phyloP scores from a whole-genome alignment of 192 early-diverging fungal genomes.

The Linderina pennispora region DNA sequence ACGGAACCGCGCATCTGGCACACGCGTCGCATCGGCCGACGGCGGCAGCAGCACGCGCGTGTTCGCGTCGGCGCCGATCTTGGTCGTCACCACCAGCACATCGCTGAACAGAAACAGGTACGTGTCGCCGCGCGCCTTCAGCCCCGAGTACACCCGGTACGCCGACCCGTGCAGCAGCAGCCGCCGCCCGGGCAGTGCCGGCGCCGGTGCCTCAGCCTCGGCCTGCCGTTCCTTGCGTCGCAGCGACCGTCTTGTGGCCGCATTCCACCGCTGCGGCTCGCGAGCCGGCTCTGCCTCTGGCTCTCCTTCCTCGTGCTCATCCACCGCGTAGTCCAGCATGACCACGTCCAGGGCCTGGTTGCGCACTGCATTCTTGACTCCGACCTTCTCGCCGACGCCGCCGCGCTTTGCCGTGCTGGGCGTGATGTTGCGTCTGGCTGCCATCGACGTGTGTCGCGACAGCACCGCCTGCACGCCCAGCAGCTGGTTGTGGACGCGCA shows the following conservation, averaged over 20 bases:
- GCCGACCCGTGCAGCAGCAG: conserved; percentile 46
- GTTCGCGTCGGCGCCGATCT: conserved; percentile 1
- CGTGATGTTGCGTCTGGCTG: background rate
- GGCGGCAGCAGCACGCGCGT: conserved; percentile 20
- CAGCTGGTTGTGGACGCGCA: conserved; percentile 45
- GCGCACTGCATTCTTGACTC: conserved; percentile 22
- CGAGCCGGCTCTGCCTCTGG: conserved; percentile 11
- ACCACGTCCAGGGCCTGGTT: conserved; percentile 31
- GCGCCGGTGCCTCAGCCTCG: conserved; percentile 1
- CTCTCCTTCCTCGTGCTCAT: conserved; percentile 24
- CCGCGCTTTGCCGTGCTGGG: background rate
- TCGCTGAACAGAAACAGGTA: conserved; percentile 47
- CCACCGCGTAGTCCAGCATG: conserved; percentile 41
- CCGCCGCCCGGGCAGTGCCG: conserved; percentile 1
- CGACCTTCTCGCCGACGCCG: background rate
- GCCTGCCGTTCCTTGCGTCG: conserved; percentile 11
- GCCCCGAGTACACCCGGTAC: conserved; percentile 32
- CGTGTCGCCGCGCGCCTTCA: conserved; percentile 34
- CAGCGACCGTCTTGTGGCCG: conserved; percentile 31
- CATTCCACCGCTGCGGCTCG: conserved; percentile 23
- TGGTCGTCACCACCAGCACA: conserved; percentile 38
- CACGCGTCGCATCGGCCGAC: conserved; percentile 14
- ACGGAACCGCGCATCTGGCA: conserved; percentile 27
- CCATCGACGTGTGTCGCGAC: conserved; percentile 30
- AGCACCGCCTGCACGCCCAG: conserved; percentile 45